These are phyloP conservation scores for Ampelocalamus luodianensis DNA, from an alignment of 176 grass and related monocot genomes.

Conservation along the genomic window DNA sequence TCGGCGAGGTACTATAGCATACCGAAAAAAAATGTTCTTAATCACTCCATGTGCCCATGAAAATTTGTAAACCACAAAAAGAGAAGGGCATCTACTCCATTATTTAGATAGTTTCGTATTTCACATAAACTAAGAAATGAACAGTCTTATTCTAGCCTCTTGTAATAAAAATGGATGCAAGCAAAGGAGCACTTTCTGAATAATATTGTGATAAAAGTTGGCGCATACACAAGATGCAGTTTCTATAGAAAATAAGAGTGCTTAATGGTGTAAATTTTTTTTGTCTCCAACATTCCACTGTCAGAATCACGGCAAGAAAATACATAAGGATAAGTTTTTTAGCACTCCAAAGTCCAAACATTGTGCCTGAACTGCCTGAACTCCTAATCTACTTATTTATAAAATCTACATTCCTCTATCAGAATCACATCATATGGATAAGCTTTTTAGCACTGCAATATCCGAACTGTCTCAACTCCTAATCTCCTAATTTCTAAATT, in stretches of 20 bases:
- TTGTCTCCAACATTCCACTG: background rate
- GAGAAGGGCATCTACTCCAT: background rate
- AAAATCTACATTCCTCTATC: background rate
- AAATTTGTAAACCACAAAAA: background rate
- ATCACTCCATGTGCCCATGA: background rate
- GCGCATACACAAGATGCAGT: background rate
- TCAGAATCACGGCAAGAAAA: constrained; percentile 20
- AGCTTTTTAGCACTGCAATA: background rate
- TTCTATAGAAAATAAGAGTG: constrained; percentile 3
- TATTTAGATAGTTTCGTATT: background rate
- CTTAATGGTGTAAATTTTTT: background rate
- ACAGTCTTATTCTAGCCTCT: background rate
- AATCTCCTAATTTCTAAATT: background rate
- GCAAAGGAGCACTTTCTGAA: background rate
- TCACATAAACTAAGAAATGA: constrained; percentile 11
- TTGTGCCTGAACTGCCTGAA: background rate
- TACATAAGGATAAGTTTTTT: background rate
- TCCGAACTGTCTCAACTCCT: background rate
- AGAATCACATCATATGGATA: constrained; percentile 1
- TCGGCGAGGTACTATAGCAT: background rate
- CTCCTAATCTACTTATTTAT: background rate
- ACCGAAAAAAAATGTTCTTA: background rate
- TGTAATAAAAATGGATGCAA: background rate
- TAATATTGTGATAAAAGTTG: background rate
- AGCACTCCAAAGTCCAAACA: background rate